Base-by-base conservation (phyloP, 768 basidiomycete species). In the Paxillus involutus region DNA sequence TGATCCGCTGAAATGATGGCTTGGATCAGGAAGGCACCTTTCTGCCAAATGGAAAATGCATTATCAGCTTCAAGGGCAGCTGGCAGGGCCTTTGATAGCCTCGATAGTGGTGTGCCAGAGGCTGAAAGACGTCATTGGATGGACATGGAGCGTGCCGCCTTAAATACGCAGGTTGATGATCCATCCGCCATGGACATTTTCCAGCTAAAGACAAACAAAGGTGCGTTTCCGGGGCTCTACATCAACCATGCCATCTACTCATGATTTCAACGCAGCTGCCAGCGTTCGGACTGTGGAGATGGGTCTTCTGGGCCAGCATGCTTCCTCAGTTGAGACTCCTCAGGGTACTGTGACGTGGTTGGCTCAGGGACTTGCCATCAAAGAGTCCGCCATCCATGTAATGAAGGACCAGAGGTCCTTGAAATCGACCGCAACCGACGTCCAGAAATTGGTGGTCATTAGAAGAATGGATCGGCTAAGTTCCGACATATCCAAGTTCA, bases 131-230 rank as follows among this genome's bases (percentile, higher is more conserved):
- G 30, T 16, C 17, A 11, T n/a, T 55, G 49, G 49, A 8, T 32
- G 7, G 50, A 12, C 26, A 13, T 40, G 24, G 53, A 51, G 42
- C 26, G 13, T 3, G 2, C 16, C 0, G 39, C 48, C 29, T n/a
- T 40, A 1, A 16, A 13, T 4, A 33, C 26, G 16, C 21, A 39
- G 13, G 8, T 11, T 3, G 41, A 30, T 1, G n/a, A 50, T 44
- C 39, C 39, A 2, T 6, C 36, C 13, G 33, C 48, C 4, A 51
- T 55, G 53, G 53, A 55, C 17, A 43, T 55, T 8, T 55, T 39
- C 40, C 51, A 55, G 29, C 24, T 54, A 36, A 24, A 10, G 37
- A 19, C 51, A n/a, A 39, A 24, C 9, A 53, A 53, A 53, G 46
- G 52, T 53, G 36, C 1, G 19, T 21, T 21, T 21, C 21, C 21